Conservation (phyloP, 108 stramenopile genomes). For the Cyclotella atomus region DNA sequence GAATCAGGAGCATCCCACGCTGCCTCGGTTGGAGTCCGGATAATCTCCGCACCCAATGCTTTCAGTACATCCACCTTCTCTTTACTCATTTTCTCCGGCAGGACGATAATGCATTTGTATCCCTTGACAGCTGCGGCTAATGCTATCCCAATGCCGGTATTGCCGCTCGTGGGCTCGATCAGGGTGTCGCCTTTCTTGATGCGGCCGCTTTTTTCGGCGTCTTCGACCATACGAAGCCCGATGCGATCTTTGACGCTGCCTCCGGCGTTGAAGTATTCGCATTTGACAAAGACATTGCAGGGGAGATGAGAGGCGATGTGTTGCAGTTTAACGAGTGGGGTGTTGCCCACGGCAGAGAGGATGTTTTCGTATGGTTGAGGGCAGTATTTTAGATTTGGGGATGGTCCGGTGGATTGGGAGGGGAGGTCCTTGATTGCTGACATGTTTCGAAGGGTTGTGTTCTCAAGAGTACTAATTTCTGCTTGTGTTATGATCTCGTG, state of each 20-base stretch:
- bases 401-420: conserved; percentile 10
- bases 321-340: conserved; percentile 77
- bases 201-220: conserved; percentile 66
- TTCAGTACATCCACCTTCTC: conserved; percentile 95
- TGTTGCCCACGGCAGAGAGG: conserved; percentile 19
- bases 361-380: not conserved
- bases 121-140: conserved; percentile 89
- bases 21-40: conserved; percentile 93
- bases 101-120: conserved; percentile 87
- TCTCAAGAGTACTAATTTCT: too few species aligned
- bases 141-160: conserved; percentile 96
- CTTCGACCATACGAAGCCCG: conserved; percentile 78
- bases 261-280: conserved; percentile 86
- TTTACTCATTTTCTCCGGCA: conserved; percentile 95
- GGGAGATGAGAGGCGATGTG: conserved; percentile 58
- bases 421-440: too few species aligned
- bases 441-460: too few species aligned
- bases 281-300: conserved; percentile 81
- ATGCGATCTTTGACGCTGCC: conserved; percentile 94
- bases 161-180: conserved; percentile 96
- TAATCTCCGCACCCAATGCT: conserved; percentile 91
- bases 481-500: too few species aligned
- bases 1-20: conserved; percentile 89
- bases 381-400: conserved; percentile 11
- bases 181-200: conserved; percentile 92